Evolutionary conservation across 345 rosid species (phyloP).

Genomic region (Euclidium syriacum): DNA sequence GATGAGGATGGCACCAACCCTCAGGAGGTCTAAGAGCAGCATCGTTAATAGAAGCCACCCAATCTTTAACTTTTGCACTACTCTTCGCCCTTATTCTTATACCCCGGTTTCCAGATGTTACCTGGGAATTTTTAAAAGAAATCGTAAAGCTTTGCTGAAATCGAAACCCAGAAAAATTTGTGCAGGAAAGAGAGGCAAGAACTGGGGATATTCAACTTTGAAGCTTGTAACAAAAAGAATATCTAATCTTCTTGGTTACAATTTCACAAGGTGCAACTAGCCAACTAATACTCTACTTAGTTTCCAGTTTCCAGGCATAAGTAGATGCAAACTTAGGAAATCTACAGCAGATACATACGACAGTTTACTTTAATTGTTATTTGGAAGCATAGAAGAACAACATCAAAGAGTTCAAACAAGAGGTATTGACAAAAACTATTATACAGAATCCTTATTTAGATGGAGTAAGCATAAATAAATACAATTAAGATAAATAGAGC

Average conservation of each 20-base stretch:
- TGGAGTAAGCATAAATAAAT: neutral
- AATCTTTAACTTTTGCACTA: conserved; percentile 84
- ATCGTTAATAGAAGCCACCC: conserved; percentile 96
- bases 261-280: neutral
- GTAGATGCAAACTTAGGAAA: neutral
- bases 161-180: neutral
- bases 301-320: conserved; percentile 1
- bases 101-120: conserved; percentile 83
- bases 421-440: neutral
- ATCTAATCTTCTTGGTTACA: conserved; percentile 8
- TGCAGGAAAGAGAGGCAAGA: neutral
- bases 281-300: neutral
- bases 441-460: conserved; percentile 5
- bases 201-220: neutral
- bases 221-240: neutral
- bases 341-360: neutral
- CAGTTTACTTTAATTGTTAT: neutral
- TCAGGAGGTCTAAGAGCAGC: conserved; percentile 97
- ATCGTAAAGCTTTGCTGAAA: conserved; percentile 22
- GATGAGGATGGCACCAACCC: conserved; percentile 99
- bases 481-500: neutral
- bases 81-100: conserved; percentile 73
- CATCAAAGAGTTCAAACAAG: conserved; percentile 3
- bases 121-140: conserved; percentile 40
- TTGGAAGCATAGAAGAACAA: neutral